Conservation (phyloP, 2,329 filamentous ascomycete species). For the Xylariaceae sp. region DNA sequence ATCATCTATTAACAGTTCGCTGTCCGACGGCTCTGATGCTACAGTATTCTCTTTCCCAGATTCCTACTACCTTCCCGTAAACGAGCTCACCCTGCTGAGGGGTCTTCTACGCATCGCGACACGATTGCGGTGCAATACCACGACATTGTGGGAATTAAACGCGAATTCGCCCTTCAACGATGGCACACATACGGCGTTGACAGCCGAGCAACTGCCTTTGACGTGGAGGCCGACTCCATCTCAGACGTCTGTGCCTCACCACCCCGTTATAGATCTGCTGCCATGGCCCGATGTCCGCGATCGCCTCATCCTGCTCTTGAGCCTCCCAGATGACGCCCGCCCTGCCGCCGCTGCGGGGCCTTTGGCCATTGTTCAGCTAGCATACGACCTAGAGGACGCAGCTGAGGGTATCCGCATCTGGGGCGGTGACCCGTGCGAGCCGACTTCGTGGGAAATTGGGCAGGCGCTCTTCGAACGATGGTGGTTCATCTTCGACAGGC, state of each 20-base stretch:
- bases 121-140: constrained; percentile 49
- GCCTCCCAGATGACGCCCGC: constrained; percentile 53
- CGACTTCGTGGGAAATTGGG: constrained; percentile 61
- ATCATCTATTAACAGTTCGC: constrained; percentile 9
- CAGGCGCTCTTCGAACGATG: constrained; percentile 63
- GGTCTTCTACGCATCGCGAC: constrained; percentile 54
- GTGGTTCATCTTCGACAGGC: constrained; percentile 65
- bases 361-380: constrained; percentile 56
- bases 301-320: constrained; percentile 57
- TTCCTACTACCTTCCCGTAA: constrained; percentile 54
- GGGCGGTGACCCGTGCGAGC: constrained; percentile 50
- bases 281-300: constrained; percentile 63
- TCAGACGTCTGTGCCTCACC: constrained; percentile 58
- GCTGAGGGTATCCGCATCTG: constrained; percentile 58
- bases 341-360: constrained; percentile 54
- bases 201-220: constrained; percentile 47
- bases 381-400: constrained; percentile 63
- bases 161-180: constrained; percentile 54
- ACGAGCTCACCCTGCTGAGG: constrained; percentile 55
- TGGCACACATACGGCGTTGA: constrained; percentile 37
- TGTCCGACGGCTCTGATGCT: constrained; percentile 8
- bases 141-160: constrained; percentile 52
- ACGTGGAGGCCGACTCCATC: constrained; percentile 57
- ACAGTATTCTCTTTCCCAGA: constrained; percentile 47
- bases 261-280: constrained; percentile 62